phyloP scores from a whole-genome alignment of 2,329 filamentous ascomycete species.

The Lachnellula cervina region DNA sequence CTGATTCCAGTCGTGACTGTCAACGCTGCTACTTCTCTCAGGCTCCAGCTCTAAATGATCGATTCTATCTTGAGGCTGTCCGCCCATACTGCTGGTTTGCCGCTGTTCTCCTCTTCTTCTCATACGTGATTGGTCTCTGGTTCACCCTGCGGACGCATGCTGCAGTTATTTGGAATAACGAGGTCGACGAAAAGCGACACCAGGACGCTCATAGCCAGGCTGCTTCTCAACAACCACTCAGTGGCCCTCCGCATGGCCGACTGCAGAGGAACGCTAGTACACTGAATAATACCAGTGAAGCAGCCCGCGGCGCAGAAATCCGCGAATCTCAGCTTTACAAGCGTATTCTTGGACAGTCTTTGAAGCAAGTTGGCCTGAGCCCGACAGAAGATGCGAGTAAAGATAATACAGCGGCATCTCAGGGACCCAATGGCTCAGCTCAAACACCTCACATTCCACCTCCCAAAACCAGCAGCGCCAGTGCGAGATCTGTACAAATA shows the following conservation, averaged over 20 bases:
- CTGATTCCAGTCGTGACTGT: conserved; percentile 60
- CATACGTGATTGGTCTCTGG: conserved; percentile 88
- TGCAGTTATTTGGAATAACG: conserved; percentile 92
- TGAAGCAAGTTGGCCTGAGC: conserved; percentile 73
- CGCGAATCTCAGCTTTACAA: conserved; percentile 88
- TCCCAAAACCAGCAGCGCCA: conserved; percentile 53
- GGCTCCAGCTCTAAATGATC: conserved; percentile 73
- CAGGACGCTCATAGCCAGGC: conserved; percentile 40
- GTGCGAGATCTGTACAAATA: conserved; percentile 45
- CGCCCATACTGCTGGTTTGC: conserved; percentile 90
- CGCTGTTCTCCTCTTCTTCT: conserved; percentile 79
- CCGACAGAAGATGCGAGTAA: conserved; percentile 44
- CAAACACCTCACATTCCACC: conserved; percentile 70
- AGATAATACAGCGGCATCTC: conserved; percentile 27
- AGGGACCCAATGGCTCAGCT: conserved; percentile 38
- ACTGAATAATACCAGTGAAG: conserved; percentile 18
- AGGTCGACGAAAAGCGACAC: conserved; percentile 70
- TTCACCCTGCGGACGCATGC: conserved; percentile 96
- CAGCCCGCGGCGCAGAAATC: conserved; percentile 52
- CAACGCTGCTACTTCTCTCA: conserved; percentile 93
- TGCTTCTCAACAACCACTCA: conserved; percentile 28
- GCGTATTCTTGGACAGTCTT: conserved; percentile 83
- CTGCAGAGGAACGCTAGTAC: conserved; percentile 24
- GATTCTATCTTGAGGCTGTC: conserved; percentile 86
- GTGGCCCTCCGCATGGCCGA: conserved; percentile 19